A percentile compares a stretch with the other conserved stretches of the same genome.
Conservation (phyloP, 148 eudicot species). For the Rhododendron ferrugineum region DNA sequence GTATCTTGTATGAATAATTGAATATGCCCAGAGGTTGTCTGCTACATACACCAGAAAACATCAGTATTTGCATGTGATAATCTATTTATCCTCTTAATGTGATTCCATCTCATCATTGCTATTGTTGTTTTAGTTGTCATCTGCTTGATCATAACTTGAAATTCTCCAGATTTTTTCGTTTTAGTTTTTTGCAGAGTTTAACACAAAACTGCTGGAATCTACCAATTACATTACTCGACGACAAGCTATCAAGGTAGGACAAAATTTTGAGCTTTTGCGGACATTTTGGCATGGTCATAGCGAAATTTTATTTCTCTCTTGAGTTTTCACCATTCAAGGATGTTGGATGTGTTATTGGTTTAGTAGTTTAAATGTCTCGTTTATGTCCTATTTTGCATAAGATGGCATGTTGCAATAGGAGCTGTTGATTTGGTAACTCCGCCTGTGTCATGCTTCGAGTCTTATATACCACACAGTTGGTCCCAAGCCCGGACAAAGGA, state of each 20-base stretch:
- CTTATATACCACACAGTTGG: background rate
- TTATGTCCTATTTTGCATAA: background rate
- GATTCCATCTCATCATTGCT: background rate
- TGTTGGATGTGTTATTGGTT: background rate
- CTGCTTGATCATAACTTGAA: background rate
- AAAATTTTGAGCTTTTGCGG: background rate
- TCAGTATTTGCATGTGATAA: background rate
- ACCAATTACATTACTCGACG: slow-evolving; percentile 76
- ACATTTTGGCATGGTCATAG: background rate
- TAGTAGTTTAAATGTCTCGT: background rate
- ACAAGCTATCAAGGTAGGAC: slow-evolving; percentile 70
- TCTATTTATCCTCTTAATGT: background rate
- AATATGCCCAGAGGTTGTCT: background rate
- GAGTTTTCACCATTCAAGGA: background rate
- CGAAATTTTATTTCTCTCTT: background rate
- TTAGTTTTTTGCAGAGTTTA: slow-evolving; percentile 55
- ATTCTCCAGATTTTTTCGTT: background rate
- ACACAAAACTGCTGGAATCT: slow-evolving; percentile 78
- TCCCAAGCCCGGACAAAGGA: background rate
- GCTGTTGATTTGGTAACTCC: background rate
- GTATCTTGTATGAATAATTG: background rate
- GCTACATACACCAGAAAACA: background rate
- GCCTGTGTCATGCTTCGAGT: background rate
- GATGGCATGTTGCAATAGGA: background rate
- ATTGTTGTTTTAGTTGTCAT: slow-evolving; percentile 4